Evolutionary conservation across 768 basidiomycete species (phyloP).

Genomic region (Piloderma croceum): DNA sequence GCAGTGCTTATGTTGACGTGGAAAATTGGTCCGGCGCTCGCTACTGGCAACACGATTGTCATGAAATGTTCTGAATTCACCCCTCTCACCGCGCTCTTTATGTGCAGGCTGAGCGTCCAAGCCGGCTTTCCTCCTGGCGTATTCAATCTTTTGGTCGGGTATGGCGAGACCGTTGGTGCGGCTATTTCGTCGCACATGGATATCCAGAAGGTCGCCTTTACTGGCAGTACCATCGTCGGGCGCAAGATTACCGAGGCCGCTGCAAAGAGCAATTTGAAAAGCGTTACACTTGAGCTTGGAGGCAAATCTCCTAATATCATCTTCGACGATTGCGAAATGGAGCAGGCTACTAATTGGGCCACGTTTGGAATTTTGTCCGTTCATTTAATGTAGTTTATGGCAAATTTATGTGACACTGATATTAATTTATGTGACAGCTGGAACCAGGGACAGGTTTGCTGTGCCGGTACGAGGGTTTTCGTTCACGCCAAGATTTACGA

Average conservation of each 20-base stretch:
- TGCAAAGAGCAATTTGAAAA: conserved; percentile 57
- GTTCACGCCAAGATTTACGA: conserved; percentile 57
- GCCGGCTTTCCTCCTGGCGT: conserved; percentile 63
- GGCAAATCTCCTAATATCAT: conserved; percentile 69
- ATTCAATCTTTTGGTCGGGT: conserved; percentile 54
- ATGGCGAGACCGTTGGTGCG: conserved; percentile 49
- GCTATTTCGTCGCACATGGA: conserved; percentile 50
- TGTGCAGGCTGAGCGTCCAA: conserved; percentile 42
- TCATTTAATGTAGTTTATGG: conserved; percentile 7
- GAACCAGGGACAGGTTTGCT: conserved; percentile 44
- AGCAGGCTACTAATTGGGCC: conserved; percentile 53
- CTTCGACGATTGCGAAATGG: conserved; percentile 58
- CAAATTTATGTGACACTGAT: conserved; percentile 14
- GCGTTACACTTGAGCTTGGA: conserved; percentile 68
- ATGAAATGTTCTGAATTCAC: conserved; percentile 67
- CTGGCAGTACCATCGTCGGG: conserved; percentile 62
- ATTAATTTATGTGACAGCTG: conserved; percentile 16
- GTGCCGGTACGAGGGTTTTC: conserved; percentile 51
- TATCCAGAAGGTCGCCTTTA: conserved; percentile 70
- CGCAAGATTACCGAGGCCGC: conserved; percentile 60
- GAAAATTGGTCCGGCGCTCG: conserved; percentile 62
- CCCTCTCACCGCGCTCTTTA: conserved; percentile 47
- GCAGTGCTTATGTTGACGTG: conserved; percentile 49
- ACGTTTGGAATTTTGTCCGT: conserved; percentile 55
- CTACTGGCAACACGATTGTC: conserved; percentile 55